These are phyloP conservation scores for Chlorella sp. DNA, from an alignment of 139 green algal species.

Conservation along the genomic window DNA sequence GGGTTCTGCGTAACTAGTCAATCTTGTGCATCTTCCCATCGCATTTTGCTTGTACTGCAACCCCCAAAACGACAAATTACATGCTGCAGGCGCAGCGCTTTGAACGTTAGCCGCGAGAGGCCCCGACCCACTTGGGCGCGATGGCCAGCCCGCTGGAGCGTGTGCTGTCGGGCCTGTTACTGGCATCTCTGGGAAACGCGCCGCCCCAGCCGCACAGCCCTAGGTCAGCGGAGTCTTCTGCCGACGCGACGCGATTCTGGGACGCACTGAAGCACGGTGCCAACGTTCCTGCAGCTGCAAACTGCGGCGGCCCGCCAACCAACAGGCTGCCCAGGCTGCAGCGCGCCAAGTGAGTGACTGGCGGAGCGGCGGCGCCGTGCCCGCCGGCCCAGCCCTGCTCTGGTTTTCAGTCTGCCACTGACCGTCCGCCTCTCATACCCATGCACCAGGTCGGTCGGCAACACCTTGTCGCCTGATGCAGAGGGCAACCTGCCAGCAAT, in stretches of 20 bases:
- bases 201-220: too few species aligned
- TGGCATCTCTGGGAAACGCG: background rate
- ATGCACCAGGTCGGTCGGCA: background rate
- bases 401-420: too few species aligned
- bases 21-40: too few species aligned
- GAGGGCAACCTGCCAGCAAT: background rate
- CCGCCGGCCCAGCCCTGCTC: too few species aligned
- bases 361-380: too few species aligned
- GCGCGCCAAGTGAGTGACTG: background rate
- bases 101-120: too few species aligned
- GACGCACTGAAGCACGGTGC: background rate
- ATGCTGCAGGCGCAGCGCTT: too few species aligned
- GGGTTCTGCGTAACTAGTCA: too few species aligned
- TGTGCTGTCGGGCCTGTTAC: background rate
- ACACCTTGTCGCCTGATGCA: background rate
- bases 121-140: too few species aligned
- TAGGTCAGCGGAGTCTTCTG: background rate
- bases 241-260: background rate
- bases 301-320: background rate
- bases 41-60: too few species aligned
- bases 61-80: too few species aligned
- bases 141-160: background rate
- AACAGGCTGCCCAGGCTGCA: background rate
- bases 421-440: too few species aligned
- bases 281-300: background rate